These are phyloP conservation scores for Carnegiea gigantea DNA, from an alignment of 179 eudicot genomes.

Conservation along the genomic window DNA sequence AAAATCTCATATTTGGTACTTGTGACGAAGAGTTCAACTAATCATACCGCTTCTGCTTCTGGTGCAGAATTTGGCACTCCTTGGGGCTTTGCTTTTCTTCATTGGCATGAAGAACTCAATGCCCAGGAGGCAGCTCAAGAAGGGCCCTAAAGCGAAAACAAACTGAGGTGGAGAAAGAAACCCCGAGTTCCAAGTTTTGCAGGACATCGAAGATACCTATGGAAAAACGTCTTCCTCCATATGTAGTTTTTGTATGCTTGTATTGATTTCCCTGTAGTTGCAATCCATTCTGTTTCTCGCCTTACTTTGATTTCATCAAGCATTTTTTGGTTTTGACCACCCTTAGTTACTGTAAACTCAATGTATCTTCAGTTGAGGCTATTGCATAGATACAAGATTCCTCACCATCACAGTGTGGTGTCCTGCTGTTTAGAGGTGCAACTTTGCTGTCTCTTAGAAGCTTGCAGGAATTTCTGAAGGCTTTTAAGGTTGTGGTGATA, in stretches of 20 bases:
- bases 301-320: background rate
- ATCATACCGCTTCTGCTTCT: background rate
- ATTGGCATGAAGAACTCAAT: conserved; percentile 91
- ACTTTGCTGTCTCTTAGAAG: background rate
- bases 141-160: conserved; percentile 69
- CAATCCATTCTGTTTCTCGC: conserved; percentile 6
- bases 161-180: conserved; percentile 21
- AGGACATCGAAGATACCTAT: conserved; percentile 9
- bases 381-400: conserved; percentile 21
- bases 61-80: conserved; percentile 65
- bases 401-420: background rate
- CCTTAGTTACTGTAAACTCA: conserved; percentile 17
- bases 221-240: conserved; percentile 13
- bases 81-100: conserved; percentile 80
- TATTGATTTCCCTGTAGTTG: conserved; percentile 16
- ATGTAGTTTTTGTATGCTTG: conserved; percentile 27
- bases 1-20: background rate
- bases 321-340: conserved; percentile 6
- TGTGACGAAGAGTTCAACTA: background rate
- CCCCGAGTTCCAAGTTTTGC: background rate
- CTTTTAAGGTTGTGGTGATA: background rate
- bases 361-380: conserved; percentile 18
- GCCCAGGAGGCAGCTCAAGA: conserved; percentile 60
- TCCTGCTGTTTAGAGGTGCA: background rate
- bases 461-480: background rate